phyloP scores from a whole-genome alignment of 257 asterid genomes.

The Fraxinus anomala region DNA sequence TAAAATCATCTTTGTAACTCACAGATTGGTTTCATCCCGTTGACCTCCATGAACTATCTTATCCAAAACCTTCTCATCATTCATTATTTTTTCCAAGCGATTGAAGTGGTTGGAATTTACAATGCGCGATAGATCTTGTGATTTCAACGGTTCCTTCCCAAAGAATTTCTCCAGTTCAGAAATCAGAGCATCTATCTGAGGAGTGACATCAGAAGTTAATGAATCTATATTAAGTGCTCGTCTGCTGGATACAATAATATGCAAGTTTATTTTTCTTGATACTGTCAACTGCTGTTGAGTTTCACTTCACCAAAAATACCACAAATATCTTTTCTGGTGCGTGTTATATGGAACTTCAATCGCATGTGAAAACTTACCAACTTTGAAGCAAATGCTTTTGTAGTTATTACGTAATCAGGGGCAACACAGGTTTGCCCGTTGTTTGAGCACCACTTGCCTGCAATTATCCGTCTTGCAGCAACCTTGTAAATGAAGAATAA shows the following conservation, averaged over 20 bases:
- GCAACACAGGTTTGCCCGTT: constrained; percentile 91
- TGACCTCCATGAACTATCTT: constrained; percentile 89
- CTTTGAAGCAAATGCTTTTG: constrained; percentile 62
- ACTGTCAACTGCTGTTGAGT: neutral
- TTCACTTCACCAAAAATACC: neutral
- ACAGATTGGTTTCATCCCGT: constrained; percentile 63
- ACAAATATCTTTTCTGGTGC: neutral
- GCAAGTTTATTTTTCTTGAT: neutral
- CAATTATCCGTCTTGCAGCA: constrained; percentile 68
- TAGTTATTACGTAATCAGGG: constrained; percentile 80
- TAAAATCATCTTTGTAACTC: constrained; percentile 38
- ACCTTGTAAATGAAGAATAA: constrained; percentile 49
- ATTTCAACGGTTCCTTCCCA: constrained; percentile 73
- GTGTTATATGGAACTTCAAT: constrained; percentile 13
- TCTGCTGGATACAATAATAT: neutral
- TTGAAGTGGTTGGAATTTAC: constrained; percentile 68
- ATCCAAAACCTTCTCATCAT: constrained; percentile 68
- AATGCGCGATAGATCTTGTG: constrained; percentile 73
- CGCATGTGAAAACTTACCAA: constrained; percentile 47
- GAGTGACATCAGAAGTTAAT: constrained; percentile 23
- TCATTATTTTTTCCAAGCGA: constrained; percentile 61
- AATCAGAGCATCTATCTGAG: constrained; percentile 61
- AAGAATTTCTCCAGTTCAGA: constrained; percentile 70
- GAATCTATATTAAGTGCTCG: neutral
- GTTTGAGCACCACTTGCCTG: constrained; percentile 95